These are phyloP conservation scores for Linanthus parryae DNA, from an alignment of 148 eudicot genomes.

Conservation along the genomic window DNA sequence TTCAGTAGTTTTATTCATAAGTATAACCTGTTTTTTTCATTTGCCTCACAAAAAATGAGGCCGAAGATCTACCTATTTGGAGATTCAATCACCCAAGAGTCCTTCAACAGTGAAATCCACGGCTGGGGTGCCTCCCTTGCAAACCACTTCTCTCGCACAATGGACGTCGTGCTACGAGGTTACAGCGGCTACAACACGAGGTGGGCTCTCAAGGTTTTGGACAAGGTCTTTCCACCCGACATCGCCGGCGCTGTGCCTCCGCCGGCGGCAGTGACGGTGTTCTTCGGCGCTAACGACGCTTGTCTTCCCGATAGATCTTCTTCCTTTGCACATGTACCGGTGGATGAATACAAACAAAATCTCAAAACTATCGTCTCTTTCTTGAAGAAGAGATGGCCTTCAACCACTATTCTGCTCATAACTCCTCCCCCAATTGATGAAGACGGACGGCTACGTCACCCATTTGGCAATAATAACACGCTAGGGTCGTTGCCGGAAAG, in stretches of 20 bases:
- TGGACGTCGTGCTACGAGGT: slow-evolving; percentile 70
- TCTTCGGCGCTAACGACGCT: slow-evolving; percentile 77
- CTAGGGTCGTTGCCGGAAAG: background rate
- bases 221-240: slow-evolving; percentile 41
- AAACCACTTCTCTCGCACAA: slow-evolving; percentile 67
- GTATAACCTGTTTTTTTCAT: too few relatives aligned
- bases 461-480: background rate
- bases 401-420: slow-evolving; percentile 35
- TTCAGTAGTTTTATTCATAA: too few relatives aligned
- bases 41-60: slow-evolving; percentile 35
- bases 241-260: slow-evolving; percentile 24
- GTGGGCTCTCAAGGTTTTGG: slow-evolving; percentile 56
- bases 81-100: slow-evolving; percentile 82
- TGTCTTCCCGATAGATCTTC: slow-evolving; percentile 37
- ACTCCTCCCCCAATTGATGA: slow-evolving; percentile 87
- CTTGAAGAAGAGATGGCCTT: slow-evolving; percentile 59
- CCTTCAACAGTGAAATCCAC: slow-evolving; percentile 49
- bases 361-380: slow-evolving; percentile 37
- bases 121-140: slow-evolving; percentile 90
- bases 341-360: slow-evolving; percentile 64
- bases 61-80: slow-evolving; percentile 75
- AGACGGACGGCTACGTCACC: slow-evolving; percentile 33
- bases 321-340: slow-evolving; percentile 63
- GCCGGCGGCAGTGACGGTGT: slow-evolving; percentile 57
- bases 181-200: slow-evolving; percentile 81